Conservation (phyloP, 148 eudicot species). For the Camellia sinensis region DNA sequence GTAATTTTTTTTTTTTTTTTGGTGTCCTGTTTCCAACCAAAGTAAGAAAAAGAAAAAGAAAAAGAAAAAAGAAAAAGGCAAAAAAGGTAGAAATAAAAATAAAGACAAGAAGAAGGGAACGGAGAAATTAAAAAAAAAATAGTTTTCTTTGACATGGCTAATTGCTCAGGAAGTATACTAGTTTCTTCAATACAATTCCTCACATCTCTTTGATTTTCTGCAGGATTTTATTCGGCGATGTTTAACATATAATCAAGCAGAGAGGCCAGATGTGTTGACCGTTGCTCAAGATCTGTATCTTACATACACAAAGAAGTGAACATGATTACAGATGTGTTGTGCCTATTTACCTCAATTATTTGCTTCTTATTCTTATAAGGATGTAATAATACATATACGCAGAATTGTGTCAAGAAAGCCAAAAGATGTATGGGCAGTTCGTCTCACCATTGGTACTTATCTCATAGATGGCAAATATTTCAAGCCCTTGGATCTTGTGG, state of each 20-base stretch:
- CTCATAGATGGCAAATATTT: constrained; percentile 84
- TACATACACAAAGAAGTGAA: constrained; percentile 64
- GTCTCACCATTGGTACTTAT: constrained; percentile 78
- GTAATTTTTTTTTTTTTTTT: neutral
- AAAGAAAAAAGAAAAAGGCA: neutral
- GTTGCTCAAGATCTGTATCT: constrained; percentile 84
- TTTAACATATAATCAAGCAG: constrained; percentile 84
- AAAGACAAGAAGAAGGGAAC: neutral
- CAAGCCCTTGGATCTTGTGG: constrained; percentile 61
- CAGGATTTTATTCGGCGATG: constrained; percentile 93
- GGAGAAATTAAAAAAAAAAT: neutral
- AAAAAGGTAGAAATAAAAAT: neutral
- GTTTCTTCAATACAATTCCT: neutral
- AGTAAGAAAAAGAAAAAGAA: neutral
- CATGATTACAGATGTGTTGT: neutral
- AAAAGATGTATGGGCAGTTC: constrained; percentile 90
- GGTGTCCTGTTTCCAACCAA: neutral
- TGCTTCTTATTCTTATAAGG: neutral
- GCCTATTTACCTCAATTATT: neutral
- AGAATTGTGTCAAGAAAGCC: constrained; percentile 90
- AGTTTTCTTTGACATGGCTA: neutral
- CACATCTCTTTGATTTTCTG: constrained; percentile 14
- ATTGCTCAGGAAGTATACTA: neutral
- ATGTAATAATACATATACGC: constrained; percentile 22
- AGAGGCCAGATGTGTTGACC: constrained; percentile 83